Base-by-base conservation (phyloP, 1,284 basidiomycete genomes). In the Phellopilus nigrolimitatus region DNA sequence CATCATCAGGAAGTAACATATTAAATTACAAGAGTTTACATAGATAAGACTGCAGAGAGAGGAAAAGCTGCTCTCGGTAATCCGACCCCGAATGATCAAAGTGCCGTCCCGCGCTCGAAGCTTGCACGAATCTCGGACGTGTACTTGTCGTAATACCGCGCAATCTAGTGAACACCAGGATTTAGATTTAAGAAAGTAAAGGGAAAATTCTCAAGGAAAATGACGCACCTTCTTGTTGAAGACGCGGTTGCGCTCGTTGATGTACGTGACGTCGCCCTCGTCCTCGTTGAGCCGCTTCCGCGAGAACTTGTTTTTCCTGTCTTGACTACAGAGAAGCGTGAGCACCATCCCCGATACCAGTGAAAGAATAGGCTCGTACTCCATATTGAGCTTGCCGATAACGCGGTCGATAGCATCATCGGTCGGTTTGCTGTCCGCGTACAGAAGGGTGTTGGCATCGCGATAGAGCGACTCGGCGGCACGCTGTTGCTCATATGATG, bases 231-330 rank as follows among this genome's bases (percentile, higher is more conserved):
- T 99, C 73, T 95, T 95, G 82, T 98, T 99, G 79, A 98, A 99
- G 48, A 95, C 91, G 62, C 91, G 86, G 73, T 99, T 99, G 67
- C 88, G 85, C 67, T 97, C 92, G 76, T 99, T 99, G 82, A 99
- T 99, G 66, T 99, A 99, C 10, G 93, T 98, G 68, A 99, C 91
- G 60, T 97, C 93, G 50, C 89, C 93, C 57, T 95, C 88, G 47
- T 89, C 86, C 62, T 97, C 93, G 70, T 95, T 94, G 64, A 75
- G 74, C 54, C 93, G 80, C 68, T 92, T 91, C 58, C 94, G 76
- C 31, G 88, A 91, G 70, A 91, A 87, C 64, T 91, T 95, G 64
- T 81, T 76, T 65, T 89, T 85, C 72, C 90, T 89, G 70, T 92
- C 89, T 57, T 92, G 80, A 60, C 91, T 94, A 58, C 24, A 43